Evolutionary conservation across 169 alveolate genomes (phyloP), one percentile per base, ranked within the genome.

Genomic region (Babesia sp.): DNA sequence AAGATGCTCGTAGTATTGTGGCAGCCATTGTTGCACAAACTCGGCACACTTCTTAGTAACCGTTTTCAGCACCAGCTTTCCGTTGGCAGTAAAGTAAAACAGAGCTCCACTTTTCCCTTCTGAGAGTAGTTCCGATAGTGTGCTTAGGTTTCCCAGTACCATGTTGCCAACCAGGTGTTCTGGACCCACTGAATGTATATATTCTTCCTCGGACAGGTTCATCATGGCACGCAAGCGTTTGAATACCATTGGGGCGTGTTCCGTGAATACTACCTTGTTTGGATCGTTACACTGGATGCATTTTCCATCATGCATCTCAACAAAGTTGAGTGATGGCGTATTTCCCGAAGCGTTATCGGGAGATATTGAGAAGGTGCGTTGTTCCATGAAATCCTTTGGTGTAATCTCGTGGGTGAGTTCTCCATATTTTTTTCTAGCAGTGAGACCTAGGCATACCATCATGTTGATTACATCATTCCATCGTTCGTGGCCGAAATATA

Each of bases 31-130:
- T 41, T 57, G 69, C 51, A 81, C 83, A 55, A 71, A 81, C 57
- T 56, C 53, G 33, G 85, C 86, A 33, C 87, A 56, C 48, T 29
- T n/a, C 28, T 36, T 26, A 20, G 83, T 71, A 28, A 87, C 77
- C 46, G 93, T 87, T 70, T 87, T 87, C 51, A 90, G 76, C 51
- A 94, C 86, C 77, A 92, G 93, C 60, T 91, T 86, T 7, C 96
- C 95, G 68, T 95, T 95, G 46, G 96, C 91, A 0, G 99, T 95
- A 80, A 93, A 97, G 84, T 96, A 97, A 77, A 97, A 97, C 68
- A 97, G 94, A 12, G 98, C 92, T 14, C 99, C 99, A 73, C 97
- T 92, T 72, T 93, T 94, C 14, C 99, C 99, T 71, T 96, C 97
- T 9, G 98, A 90, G 50, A 95, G 91, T 54, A 95, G 83, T 82